A percentile compares a stretch with the other conserved stretches of the same genome.
Evolutionary conservation across 495 filamentous ascomycete genomes (phyloP).

Genomic region (Annulohypoxylon nitens): DNA sequence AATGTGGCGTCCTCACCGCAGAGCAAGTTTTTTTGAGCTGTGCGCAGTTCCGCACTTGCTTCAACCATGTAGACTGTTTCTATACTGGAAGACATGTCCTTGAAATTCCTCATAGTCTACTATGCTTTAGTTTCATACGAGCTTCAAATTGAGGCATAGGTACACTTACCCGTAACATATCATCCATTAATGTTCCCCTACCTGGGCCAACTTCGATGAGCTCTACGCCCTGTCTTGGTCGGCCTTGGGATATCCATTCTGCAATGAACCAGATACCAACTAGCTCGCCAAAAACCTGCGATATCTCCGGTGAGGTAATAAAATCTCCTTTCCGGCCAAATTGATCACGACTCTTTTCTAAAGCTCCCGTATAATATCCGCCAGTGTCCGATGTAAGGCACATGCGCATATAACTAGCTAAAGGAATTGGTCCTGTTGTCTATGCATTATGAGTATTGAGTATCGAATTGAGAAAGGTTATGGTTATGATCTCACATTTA

Average conservation of each 20-base stretch:
- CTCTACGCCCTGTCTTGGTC: conserved; percentile 76
- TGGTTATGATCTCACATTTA: conserved; percentile 68
- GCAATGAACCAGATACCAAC: conserved; percentile 93
- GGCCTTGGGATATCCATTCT: conserved; percentile 94
- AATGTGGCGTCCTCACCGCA: conserved; percentile 79
- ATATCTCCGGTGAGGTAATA: conserved; percentile 96
- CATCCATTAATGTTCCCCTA: conserved; percentile 96
- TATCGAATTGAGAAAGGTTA: background rate
- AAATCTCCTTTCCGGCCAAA: conserved; percentile 95
- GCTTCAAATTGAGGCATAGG: background rate
- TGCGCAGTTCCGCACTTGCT: conserved; percentile 79
- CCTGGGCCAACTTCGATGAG: conserved; percentile 95
- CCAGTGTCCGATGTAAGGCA: conserved; percentile 91
- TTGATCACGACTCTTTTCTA: conserved; percentile 75
- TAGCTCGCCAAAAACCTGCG: conserved; percentile 95
- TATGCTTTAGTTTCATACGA: conserved; percentile 19
- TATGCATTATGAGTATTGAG: conserved; percentile 48
- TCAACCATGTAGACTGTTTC: conserved; percentile 92
- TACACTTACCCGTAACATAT: conserved; percentile 85
- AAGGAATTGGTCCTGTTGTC: conserved; percentile 88
- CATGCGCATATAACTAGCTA: conserved; percentile 98
- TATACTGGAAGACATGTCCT: conserved; percentile 78
- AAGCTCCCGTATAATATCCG: conserved; percentile 89
- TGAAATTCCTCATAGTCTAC: conserved; percentile 88
- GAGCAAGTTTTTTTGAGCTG: conserved; percentile 83